A percentile compares a stretch with the other conserved stretches of the same genome.
Evolutionary conservation across 1,139 yeast genomes (phyloP).

Genomic region (Debaryomyces coudertii): DNA sequence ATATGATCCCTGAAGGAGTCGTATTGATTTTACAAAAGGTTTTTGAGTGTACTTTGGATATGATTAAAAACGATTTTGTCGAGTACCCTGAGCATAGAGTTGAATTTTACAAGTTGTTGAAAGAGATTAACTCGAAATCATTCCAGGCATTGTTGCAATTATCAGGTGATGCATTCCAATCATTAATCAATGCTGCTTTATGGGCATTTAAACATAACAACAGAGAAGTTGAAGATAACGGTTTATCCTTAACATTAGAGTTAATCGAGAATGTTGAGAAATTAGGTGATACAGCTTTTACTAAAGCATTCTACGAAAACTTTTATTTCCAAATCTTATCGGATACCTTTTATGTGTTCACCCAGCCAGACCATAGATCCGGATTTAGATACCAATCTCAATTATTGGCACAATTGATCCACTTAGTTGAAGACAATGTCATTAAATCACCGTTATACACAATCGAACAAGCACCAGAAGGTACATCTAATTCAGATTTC

Average conservation of each 20-base stretch:
- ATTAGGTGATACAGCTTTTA: constrained; percentile 74
- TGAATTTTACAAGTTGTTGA: constrained; percentile 86
- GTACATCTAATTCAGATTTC: constrained; percentile 79
- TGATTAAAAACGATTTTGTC: constrained; percentile 93
- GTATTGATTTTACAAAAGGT: constrained; percentile 86
- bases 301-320: constrained; percentile 84
- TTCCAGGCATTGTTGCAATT: constrained; percentile 85
- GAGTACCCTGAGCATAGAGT: constrained; percentile 98
- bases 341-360: constrained; percentile 89
- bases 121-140: constrained; percentile 82
- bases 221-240: constrained; percentile 91
- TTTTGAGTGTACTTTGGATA: constrained; percentile 90
- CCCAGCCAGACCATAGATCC: constrained; percentile 97
- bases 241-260: constrained; percentile 75
- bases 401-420: constrained; percentile 80
- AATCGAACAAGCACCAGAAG: constrained; percentile 73
- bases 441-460: constrained; percentile 79
- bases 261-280: constrained; percentile 78
- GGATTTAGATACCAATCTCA: constrained; percentile 91
- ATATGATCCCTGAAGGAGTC: constrained; percentile 86
- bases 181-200: constrained; percentile 88
- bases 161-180: constrained; percentile 90
- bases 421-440: constrained; percentile 75
- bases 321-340: constrained; percentile 88
- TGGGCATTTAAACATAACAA: constrained; percentile 99